These are phyloP conservation scores for Penicillium sclerotigenum DNA, from an alignment of 2,329 filamentous ascomycete genomes.

Conservation along the genomic window DNA sequence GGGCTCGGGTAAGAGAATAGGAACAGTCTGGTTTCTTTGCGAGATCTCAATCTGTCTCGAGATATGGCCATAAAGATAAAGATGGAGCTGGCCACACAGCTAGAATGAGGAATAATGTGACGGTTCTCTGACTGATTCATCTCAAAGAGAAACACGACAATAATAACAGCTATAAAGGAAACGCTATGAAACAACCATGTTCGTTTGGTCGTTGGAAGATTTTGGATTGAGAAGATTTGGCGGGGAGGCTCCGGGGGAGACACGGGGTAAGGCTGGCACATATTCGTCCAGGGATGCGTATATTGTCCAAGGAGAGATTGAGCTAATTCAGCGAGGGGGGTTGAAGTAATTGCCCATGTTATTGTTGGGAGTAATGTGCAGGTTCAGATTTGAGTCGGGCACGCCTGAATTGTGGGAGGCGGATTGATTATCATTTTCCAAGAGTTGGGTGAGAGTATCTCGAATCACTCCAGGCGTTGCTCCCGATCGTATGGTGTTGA, in stretches of 20 bases:
- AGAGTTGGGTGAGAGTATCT: conserved; percentile 3
- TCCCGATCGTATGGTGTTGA: conserved; percentile 29
- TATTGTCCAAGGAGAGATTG: background rate
- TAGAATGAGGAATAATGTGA: background rate
- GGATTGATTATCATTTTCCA: background rate
- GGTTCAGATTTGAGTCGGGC: background rate
- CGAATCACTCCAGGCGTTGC: conserved; percentile 18
- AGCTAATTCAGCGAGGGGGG: background rate
- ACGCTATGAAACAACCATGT: background rate
- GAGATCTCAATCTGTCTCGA: conserved; percentile 2
- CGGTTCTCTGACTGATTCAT: background rate
- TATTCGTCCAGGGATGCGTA: background rate
- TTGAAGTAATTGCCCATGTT: background rate
- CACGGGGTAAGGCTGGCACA: background rate
- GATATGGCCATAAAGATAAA: conserved; percentile 2
- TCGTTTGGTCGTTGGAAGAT: background rate
- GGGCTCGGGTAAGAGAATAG: background rate
- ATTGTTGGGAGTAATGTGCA: background rate
- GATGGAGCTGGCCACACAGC: background rate
- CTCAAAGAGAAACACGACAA: background rate
- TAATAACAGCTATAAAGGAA: background rate
- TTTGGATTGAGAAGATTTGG: background rate
- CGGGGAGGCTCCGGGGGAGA: background rate
- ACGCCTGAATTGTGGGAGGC: background rate
- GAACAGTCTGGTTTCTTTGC: conserved; percentile 1